Conservation (phyloP, 345 rosid species). For the Hirschfeldia incana region DNA sequence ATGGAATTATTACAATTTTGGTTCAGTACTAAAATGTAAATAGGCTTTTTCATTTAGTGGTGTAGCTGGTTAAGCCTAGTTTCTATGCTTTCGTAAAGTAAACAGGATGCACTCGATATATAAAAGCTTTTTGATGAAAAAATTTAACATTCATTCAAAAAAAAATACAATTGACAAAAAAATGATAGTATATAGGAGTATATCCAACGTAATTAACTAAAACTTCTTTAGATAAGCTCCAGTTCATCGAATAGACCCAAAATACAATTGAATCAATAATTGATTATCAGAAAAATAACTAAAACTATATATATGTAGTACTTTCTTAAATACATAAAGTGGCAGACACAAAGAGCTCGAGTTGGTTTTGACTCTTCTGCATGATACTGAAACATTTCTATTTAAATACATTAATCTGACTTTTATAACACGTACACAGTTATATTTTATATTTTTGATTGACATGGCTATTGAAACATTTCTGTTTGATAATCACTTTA, state of each 20-base stretch:
- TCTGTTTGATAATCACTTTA: background rate
- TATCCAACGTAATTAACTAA: background rate
- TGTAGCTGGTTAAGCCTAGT: too few species aligned
- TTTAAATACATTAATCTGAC: background rate
- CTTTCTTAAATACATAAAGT: background rate
- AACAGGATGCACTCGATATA: too few species aligned
- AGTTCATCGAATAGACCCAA: background rate
- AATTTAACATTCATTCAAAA: too few species aligned
- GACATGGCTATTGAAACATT: background rate
- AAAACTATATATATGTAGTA: background rate
- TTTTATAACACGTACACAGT: too few species aligned
- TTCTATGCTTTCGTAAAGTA: too few species aligned
- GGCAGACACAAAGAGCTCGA: conserved; percentile 11
- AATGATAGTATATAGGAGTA: too few species aligned
- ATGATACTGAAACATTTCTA: background rate
- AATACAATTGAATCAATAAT: background rate
- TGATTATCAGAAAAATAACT: background rate
- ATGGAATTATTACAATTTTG: too few species aligned
- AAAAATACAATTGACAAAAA: too few species aligned
- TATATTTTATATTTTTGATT: background rate
- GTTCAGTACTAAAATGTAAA: too few species aligned
- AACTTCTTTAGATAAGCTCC: background rate
- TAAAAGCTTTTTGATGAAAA: too few species aligned
- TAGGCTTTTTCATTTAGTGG: too few species aligned
- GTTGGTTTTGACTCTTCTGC: background rate